Evolutionary conservation across 1,139 yeast genomes (phyloP).

Genomic region (Spathaspora jeffriesii): DNA sequence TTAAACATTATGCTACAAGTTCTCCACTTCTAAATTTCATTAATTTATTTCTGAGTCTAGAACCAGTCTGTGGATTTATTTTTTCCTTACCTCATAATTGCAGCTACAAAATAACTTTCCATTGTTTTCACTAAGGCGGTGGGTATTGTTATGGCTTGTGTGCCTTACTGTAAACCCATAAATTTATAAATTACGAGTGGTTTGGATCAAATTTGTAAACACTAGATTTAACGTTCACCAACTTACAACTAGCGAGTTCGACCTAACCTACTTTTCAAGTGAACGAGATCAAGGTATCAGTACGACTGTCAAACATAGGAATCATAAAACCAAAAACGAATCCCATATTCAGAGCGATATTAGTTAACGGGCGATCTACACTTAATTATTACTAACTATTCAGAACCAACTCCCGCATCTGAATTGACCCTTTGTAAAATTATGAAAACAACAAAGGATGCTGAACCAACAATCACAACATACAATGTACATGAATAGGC

Average conservation of each 20-base stretch:
- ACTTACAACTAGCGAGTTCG: constrained; percentile 2
- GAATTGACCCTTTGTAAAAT: not conserved
- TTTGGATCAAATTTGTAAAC: constrained; percentile 2
- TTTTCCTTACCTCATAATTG: not conserved
- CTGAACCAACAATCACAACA: constrained; percentile 1
- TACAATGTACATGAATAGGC: constrained; percentile 6
- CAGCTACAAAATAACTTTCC: not conserved
- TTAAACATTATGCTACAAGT: not conserved
- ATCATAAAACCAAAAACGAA: not conserved
- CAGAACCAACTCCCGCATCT: not conserved
- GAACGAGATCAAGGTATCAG: not conserved
- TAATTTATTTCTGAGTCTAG: not conserved
- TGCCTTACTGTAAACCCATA: not conserved
- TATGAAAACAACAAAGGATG: not conserved
- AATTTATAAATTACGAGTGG: constrained; percentile 1
- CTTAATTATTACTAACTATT: too few species aligned
- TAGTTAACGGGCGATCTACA: too few species aligned
- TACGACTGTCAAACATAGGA: not conserved
- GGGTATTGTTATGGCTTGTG: not conserved
- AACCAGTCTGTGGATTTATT: not conserved
- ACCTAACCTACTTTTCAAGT: not conserved
- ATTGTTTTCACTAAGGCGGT: constrained; percentile 1
- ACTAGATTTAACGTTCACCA: not conserved
- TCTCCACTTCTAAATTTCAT: not conserved
- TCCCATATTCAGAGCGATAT: too few species aligned